phyloP scores from a whole-genome alignment of 2,329 filamentous ascomycete species.

The Atkinsonella texensis region DNA sequence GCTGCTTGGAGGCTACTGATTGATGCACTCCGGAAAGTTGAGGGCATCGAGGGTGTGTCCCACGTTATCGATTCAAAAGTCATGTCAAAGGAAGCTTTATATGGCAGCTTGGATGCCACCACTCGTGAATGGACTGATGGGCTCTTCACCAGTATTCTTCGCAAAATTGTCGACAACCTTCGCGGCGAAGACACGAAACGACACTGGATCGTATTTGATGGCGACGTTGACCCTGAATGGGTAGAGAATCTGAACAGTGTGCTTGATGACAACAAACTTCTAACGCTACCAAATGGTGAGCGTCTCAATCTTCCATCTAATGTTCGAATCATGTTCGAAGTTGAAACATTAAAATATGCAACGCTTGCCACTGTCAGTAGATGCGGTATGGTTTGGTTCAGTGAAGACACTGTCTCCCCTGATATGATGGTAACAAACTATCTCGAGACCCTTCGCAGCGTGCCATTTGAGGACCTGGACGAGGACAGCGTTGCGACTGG shows the following conservation, averaged over 20 bases:
- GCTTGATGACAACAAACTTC: slow-evolving; percentile 94
- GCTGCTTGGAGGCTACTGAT: slow-evolving; percentile 87
- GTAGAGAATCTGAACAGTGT: slow-evolving; percentile 99
- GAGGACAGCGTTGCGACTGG: slow-evolving; percentile 74
- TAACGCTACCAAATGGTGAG: slow-evolving; percentile 95
- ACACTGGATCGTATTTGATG: slow-evolving; percentile 99
- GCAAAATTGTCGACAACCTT: slow-evolving; percentile 97
- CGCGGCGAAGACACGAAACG: slow-evolving; percentile 93
- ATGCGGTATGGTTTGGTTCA: slow-evolving; percentile 99
- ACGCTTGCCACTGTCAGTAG: slow-evolving; percentile 98
- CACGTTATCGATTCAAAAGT: slow-evolving; percentile 99
- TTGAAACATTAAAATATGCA: slow-evolving; percentile 93
- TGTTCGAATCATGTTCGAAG: slow-evolving; percentile 99
- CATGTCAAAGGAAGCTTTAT: slow-evolving; percentile 97
- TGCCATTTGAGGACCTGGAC: slow-evolving; percentile 88
- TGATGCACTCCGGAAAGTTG: slow-evolving; percentile 80
- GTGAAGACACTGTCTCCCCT: slow-evolving; percentile 88
- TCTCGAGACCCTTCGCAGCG: slow-evolving; percentile 66
- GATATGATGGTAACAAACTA: slow-evolving; percentile 91
- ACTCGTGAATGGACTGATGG: slow-evolving; percentile 99
- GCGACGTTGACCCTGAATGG: slow-evolving; percentile 98
- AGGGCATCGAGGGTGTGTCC: slow-evolving; percentile 84
- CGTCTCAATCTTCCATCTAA: slow-evolving; percentile 89
- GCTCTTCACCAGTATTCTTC: slow-evolving; percentile 91
- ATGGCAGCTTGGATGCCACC: slow-evolving; percentile 90